Conservation (phyloP, 805 yeast genomes). For the Lachancea sp. region DNA sequence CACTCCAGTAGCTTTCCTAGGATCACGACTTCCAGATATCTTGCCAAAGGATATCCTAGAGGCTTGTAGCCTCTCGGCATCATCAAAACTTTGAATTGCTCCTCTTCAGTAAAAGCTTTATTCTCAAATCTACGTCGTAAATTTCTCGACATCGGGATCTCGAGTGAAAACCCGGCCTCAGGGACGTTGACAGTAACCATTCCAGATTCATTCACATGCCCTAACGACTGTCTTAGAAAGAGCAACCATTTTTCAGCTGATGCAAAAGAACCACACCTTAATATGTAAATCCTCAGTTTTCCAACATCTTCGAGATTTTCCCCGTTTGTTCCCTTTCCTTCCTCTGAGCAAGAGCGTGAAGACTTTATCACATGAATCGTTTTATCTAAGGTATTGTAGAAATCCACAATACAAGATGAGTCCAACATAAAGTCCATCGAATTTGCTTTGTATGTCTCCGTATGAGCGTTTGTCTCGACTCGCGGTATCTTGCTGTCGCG, state of each 20-base stretch:
- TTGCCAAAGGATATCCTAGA: slow-evolving; percentile 20
- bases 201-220: slow-evolving; percentile 38
- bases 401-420: slow-evolving; percentile 35
- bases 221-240: slow-evolving; percentile 45
- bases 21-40: slow-evolving; percentile 27
- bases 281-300: slow-evolving; percentile 39
- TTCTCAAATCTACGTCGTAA: slow-evolving; percentile 10
- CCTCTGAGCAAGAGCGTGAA: neutral
- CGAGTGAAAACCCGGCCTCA: slow-evolving; percentile 21
- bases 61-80: slow-evolving; percentile 20
- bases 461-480: neutral
- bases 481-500: slow-evolving; percentile 36
- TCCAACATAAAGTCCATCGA: slow-evolving; percentile 30
- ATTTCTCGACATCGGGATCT: slow-evolving; percentile 17
- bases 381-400: slow-evolving; percentile 66
- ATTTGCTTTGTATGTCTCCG: slow-evolving; percentile 13
- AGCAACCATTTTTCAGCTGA: slow-evolving; percentile 60
- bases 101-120: slow-evolving; percentile 11
- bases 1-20: slow-evolving; percentile 29
- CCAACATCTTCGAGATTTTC: slow-evolving; percentile 8
- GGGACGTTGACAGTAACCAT: slow-evolving; percentile 46
- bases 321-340: neutral
- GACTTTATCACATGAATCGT: slow-evolving; percentile 48
- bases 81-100: slow-evolving; percentile 12
- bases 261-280: slow-evolving; percentile 47